These are phyloP conservation scores for Coemansia sp. DNA, from an alignment of 192 early-diverging fungal genomes.

Conservation along the genomic window DNA sequence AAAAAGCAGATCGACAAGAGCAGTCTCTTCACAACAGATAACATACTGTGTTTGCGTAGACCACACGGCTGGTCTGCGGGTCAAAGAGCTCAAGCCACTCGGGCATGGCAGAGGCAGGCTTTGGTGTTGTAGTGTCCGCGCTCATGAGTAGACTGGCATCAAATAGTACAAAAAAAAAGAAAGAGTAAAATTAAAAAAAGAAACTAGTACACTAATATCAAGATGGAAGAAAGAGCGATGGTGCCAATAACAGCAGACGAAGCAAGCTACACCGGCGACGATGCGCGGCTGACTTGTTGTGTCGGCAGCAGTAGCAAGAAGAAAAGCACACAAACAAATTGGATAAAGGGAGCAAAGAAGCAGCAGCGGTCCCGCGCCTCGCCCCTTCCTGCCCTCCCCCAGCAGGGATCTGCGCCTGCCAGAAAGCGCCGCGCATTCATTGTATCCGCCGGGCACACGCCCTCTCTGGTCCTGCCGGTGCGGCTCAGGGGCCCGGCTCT, in stretches of 20 bases:
- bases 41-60: conserved; percentile 71
- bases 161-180: conserved; percentile 13
- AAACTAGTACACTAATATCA: conserved; percentile 7
- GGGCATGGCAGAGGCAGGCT: conserved; percentile 9
- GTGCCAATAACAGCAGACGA: background rate
- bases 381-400: background rate
- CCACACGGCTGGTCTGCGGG: conserved; percentile 61
- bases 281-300: conserved; percentile 7
- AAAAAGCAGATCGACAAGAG: background rate
- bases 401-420: conserved; percentile 5
- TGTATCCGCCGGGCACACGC: background rate
- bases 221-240: background rate
- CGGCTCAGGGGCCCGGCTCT: background rate
- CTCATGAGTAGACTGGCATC: conserved; percentile 21
- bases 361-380: conserved; percentile 3
- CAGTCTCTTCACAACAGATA: background rate
- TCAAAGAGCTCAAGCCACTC: conserved; percentile 72
- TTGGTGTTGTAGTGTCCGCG: conserved; percentile 18
- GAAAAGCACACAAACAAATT: background rate
- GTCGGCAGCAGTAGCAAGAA: conserved; percentile 2
- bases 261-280: conserved; percentile 2
- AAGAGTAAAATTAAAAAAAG: conserved; percentile 12
- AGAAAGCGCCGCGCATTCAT: conserved; percentile 2
- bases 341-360: conserved; percentile 1
- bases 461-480: background rate